Evolutionary conservation across 495 filamentous ascomycete genomes (phyloP), one percentile per base, ranked within the genome.

Genomic region (Paragyromitra xinjiangensis): DNA sequence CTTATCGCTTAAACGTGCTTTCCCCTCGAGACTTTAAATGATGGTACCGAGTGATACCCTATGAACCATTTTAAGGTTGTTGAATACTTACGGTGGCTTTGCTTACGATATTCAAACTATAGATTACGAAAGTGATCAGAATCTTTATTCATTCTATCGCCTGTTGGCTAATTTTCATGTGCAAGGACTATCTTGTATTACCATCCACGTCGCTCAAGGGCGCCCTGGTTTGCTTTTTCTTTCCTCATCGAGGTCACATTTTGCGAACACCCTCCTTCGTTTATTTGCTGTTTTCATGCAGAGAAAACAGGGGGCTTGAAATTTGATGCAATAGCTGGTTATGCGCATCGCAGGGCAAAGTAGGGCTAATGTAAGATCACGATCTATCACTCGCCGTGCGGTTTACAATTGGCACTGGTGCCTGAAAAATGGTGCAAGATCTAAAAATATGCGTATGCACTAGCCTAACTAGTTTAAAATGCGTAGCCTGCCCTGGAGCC

Each of bases 201-300:
- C 68, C 68, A 19, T 58, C 51, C 66, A 58, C 65, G 37, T 69
- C 50, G 65, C 34, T 48, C 55, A 14, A 70, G 56, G 22, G 39
- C 55, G 55, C 67, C 55, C 40, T 34, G n/a, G 40, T 70, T 70
- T 70, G 40, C 67, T 70, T 70, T 70, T 70, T 61, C 53, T 37
- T 70, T 40, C 22, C 67, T 39, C 55, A 70, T 70, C 67, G 68
- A 63, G 68, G 50, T 71, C 56, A 63, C 68, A 71, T 71, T 62
- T 70, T 62, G 51, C n/a, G 22, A 26, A 45, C 66, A 51, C 50
- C 56, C 7, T 63, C 9, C 16, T 69, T 61, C 53, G 53, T 69
- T 37, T 59, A 68, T 68, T 50, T 68, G 34, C 34, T 65, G n/a
- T 50, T 22, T 65, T n/a, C 24, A 26, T 65, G 42, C 63, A 29